Evolutionary conservation across 495 filamentous ascomycete genomes (phyloP), one percentile per base, ranked within the genome.

Genomic region (Oidiodendron maius): DNA sequence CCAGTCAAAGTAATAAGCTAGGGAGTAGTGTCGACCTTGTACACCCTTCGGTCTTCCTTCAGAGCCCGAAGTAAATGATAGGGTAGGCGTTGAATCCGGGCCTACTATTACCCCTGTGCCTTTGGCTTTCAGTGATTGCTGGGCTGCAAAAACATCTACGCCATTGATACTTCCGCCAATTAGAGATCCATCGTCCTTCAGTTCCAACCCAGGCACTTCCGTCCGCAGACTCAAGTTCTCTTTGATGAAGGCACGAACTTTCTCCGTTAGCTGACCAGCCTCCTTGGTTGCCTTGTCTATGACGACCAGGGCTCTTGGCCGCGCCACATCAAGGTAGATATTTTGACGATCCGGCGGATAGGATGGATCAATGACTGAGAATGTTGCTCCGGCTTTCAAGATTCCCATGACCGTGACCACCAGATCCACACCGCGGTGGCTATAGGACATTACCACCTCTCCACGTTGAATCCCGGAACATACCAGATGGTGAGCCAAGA

Each of bases 361-460:
- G 13, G 80, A 76, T 2, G 91, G 91, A 56, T 96, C 91, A 38
- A 96, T 80, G 32, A 96, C 89, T 11, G 75, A 82, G 62, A 88
- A 78, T n/a, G 81, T 88, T 3, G 83, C 81, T 13, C 82, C 82
- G 17, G 80, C 75, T 66, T 84, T 69, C 28, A 80, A 58, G 38
- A 75, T 75, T 62, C 85, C 74, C 76, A 83, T 81, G 6, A 84
- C 65, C 4, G 72, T 73, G 12, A 84, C 71, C 5, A 89, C 81
- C 15, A 91, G 64, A 51, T 89, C 87, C 4, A 89, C 85, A 11
- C 78, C 77, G 3, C 91, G 79, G 62, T 96, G 77, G 23, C 88
- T 87, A 64, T 84, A 97, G 43, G 91, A 83, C 90, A 96, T 96
- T 46, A 95, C 86, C 20, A 96, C 89, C 42, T 97, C 91, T 11